phyloP scores from a whole-genome alignment of 2,329 filamentous ascomycete genomes.

The Penicillium griseofulvum region DNA sequence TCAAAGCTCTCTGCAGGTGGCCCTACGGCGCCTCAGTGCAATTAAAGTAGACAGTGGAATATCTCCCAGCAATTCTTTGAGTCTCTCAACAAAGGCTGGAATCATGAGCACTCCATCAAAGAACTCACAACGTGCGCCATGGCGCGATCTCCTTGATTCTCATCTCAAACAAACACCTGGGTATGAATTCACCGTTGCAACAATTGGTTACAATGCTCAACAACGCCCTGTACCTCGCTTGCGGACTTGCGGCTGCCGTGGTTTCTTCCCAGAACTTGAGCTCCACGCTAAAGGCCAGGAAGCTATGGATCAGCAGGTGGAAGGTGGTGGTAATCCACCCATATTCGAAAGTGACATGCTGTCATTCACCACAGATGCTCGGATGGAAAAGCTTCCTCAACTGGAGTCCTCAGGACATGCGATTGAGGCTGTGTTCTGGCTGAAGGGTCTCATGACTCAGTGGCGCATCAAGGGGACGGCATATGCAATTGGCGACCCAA shows the following conservation, averaged over 20 bases:
- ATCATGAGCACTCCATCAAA: slow-evolving; percentile 12
- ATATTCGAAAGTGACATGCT: slow-evolving; percentile 74
- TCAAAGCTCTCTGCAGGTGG: background rate
- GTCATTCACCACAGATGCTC: slow-evolving; percentile 80
- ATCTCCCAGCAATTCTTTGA: background rate
- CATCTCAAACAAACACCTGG: slow-evolving; percentile 25
- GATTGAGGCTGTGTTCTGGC: slow-evolving; percentile 85
- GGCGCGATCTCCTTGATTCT: slow-evolving; percentile 26
- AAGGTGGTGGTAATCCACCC: slow-evolving; percentile 56
- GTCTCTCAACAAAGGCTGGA: background rate
- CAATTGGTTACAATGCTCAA: slow-evolving; percentile 19
- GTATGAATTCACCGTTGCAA: slow-evolving; percentile 30
- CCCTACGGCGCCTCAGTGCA: slow-evolving; percentile 1
- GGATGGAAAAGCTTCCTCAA: slow-evolving; percentile 80
- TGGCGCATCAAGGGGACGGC: slow-evolving; percentile 80
- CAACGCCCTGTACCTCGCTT: slow-evolving; percentile 29
- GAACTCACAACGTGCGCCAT: slow-evolving; percentile 23
- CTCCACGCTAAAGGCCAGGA: slow-evolving; percentile 72
- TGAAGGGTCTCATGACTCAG: slow-evolving; percentile 67
- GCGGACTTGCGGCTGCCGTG: slow-evolving; percentile 77
- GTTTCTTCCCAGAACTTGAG: slow-evolving; percentile 67
- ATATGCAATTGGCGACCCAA: slow-evolving; percentile 71
- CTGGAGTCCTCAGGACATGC: slow-evolving; percentile 65
- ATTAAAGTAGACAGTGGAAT: background rate
- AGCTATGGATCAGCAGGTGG: slow-evolving; percentile 51